Evolutionary conservation across 805 yeast genomes (phyloP).

Genomic region (Ogataea trehaloabstinens): DNA sequence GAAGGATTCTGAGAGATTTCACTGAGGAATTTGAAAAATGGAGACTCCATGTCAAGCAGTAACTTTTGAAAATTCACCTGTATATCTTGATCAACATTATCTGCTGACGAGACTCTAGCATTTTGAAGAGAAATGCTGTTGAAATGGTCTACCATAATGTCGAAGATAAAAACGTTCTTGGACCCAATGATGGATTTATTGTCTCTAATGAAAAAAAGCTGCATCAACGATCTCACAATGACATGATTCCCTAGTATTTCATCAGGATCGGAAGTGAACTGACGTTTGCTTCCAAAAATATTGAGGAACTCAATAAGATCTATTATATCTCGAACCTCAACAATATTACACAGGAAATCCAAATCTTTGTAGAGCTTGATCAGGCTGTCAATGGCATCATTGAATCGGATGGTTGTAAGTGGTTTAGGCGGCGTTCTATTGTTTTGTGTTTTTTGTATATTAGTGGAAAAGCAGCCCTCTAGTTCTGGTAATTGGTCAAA

Average conservation of each 20-base stretch:
- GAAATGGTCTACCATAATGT: slow-evolving; percentile 32
- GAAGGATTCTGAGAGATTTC: slow-evolving; percentile 65
- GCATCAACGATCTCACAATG: slow-evolving; percentile 62
- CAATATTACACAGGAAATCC: slow-evolving; percentile 32
- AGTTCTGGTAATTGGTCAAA: slow-evolving; percentile 22
- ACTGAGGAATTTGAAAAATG: slow-evolving; percentile 43
- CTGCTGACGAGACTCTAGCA: slow-evolving; percentile 15
- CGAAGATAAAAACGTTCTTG: slow-evolving; percentile 31
- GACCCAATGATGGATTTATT: slow-evolving; percentile 58
- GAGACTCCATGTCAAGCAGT: slow-evolving; percentile 46
- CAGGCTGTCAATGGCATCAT: slow-evolving; percentile 17
- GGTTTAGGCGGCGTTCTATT: slow-evolving; percentile 46
- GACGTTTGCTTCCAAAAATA: slow-evolving; percentile 27
- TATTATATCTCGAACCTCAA: slow-evolving; percentile 26
- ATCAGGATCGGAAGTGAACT: slow-evolving; percentile 22
- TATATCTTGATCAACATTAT: slow-evolving; percentile 17
- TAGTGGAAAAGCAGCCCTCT: slow-evolving; percentile 43
- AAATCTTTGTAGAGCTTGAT: slow-evolving; percentile 38
- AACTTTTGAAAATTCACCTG: slow-evolving; percentile 26
- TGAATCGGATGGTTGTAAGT: slow-evolving; percentile 28
- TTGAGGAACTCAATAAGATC: slow-evolving; percentile 27
- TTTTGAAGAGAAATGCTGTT: slow-evolving; percentile 23
- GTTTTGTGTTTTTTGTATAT: slow-evolving; percentile 46
- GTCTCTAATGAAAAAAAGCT: slow-evolving; percentile 60
- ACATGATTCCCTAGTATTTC: slow-evolving; percentile 39